These are phyloP conservation scores for Solanum commersonii DNA, from an alignment of 257 asterid genomes.

Conservation along the genomic window DNA sequence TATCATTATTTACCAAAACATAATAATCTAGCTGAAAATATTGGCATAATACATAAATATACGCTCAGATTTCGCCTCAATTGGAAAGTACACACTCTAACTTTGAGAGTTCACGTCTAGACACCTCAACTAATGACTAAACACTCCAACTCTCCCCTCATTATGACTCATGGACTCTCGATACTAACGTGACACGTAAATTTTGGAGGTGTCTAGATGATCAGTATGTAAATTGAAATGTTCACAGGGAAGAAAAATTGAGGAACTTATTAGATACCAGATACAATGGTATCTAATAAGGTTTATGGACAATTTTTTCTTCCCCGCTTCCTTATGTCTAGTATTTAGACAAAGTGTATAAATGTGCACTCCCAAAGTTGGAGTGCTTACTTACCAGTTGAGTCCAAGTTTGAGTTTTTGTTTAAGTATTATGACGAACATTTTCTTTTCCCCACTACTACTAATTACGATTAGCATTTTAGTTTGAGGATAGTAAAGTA, in stretches of 20 bases:
- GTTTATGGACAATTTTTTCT: neutral
- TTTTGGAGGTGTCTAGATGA: neutral
- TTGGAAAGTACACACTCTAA: neutral
- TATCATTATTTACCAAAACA: neutral
- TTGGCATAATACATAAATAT: neutral
- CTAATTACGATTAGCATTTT: neutral
- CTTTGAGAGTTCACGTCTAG: neutral
- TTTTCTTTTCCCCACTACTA: neutral
- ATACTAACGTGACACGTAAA: neutral
- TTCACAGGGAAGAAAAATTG: neutral
- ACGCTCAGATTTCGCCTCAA: neutral
- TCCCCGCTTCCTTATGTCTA: neutral
- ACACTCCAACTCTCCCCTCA: too few species aligned
- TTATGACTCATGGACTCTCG: too few species aligned
- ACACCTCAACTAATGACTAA: neutral
- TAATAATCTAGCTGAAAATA: neutral
- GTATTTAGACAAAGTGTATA: neutral
- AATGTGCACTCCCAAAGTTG: neutral
- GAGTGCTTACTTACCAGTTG: neutral
- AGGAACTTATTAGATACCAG: neutral
- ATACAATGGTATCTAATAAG: neutral
- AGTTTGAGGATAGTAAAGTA: neutral
- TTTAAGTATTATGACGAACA: neutral
- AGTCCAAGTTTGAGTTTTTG: neutral
- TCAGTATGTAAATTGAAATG: neutral